phyloP scores from a whole-genome alignment of 2,329 filamentous ascomycete genomes.

The Sporothrix humicola region DNA sequence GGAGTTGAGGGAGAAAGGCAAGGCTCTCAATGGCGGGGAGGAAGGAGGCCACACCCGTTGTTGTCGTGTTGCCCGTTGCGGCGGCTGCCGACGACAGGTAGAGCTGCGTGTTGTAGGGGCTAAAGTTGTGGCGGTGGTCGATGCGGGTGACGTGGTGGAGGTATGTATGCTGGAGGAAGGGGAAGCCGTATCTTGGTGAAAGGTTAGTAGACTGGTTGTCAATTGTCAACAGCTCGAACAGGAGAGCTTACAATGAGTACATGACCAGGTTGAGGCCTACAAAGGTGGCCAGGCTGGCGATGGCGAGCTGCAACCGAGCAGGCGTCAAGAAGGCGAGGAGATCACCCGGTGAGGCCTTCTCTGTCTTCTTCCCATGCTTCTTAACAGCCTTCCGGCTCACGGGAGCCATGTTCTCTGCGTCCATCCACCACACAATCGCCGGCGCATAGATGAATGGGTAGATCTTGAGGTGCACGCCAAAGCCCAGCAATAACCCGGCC shows the following conservation, averaged over 20 bases:
- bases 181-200: constrained; percentile 68
- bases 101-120: constrained; percentile 89
- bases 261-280: constrained; percentile 74
- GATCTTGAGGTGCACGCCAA: constrained; percentile 96
- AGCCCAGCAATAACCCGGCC: constrained; percentile 76
- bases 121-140: constrained; percentile 98
- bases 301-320: constrained; percentile 62
- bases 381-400: neutral
- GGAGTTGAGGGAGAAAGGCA: constrained; percentile 86
- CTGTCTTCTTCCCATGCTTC: no score
- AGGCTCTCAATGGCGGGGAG: constrained; percentile 69
- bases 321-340: constrained; percentile 59
- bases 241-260: constrained; percentile 68
- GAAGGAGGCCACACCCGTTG: neutral
- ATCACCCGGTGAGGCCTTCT: no score
- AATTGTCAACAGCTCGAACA: neutral
- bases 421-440: constrained; percentile 81
- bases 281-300: constrained; percentile 75
- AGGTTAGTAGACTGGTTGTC: no score
- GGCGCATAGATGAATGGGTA: constrained; percentile 96
- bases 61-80: constrained; percentile 38
- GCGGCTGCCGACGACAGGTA: constrained; percentile 78
- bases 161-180: constrained; percentile 89
- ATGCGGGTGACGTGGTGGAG: constrained; percentile 90
- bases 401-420: constrained; percentile 54